Conservation (phyloP, 345 rosid genomes). For the Camelina hispida region DNA sequence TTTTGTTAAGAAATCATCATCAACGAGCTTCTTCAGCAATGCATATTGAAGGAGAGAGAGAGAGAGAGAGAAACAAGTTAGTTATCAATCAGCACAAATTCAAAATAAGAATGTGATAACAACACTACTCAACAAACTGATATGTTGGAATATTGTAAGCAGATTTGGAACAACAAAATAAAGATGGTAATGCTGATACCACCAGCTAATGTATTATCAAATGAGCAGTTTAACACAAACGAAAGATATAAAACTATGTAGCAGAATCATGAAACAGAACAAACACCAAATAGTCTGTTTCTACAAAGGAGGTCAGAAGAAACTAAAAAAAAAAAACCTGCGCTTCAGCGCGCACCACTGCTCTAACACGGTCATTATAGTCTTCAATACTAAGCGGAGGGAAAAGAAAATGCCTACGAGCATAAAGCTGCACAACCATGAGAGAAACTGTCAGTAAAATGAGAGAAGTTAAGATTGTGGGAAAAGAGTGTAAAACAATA, state of each 20-base stretch:
- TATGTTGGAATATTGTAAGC: neutral
- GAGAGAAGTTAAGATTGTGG: neutral
- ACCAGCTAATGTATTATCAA: neutral
- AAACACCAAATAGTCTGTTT: neutral
- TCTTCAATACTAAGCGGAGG: conserved; percentile 86
- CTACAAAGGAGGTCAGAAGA: conserved; percentile 8
- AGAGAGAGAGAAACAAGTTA: neutral
- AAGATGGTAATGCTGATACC: neutral
- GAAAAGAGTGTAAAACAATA: neutral
- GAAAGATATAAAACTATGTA: neutral
- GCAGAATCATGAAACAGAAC: conserved; percentile 8
- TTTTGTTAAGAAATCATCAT: conserved; percentile 59
- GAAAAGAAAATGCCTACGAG: conserved; percentile 82
- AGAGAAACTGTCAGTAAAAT: neutral
- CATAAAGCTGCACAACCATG: conserved; percentile 66
- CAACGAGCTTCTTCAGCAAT: conserved; percentile 73
- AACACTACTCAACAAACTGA: neutral
- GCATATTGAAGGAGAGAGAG: conserved; percentile 60
- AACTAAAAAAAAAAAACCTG: conserved; percentile 74
- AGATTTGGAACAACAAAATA: neutral
- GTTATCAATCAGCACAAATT: neutral
- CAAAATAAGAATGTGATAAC: neutral
- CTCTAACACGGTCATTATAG: conserved; percentile 72
- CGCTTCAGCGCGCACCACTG: conserved; percentile 88
- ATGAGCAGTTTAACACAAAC: neutral